These are phyloP conservation scores for Setaria viridis DNA, from an alignment of 202 grass and related monocot species.

Conservation along the genomic window DNA sequence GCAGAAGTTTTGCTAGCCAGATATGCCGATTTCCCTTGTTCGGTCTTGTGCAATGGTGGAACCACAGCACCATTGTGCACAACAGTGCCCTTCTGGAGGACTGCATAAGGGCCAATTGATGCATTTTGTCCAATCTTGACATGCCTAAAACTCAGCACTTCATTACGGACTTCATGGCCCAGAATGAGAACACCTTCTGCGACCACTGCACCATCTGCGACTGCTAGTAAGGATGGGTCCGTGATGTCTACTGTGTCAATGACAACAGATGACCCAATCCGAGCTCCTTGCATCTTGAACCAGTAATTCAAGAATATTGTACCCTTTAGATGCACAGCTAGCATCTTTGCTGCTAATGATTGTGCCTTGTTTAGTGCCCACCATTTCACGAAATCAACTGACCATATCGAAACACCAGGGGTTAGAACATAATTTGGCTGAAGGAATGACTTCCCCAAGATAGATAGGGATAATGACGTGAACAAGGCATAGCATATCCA, in stretches of 20 bases:
- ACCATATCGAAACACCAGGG: slow-evolving; percentile 72
- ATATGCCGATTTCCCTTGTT: slow-evolving; percentile 43
- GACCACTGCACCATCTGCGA: slow-evolving; percentile 62
- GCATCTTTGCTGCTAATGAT: slow-evolving; percentile 62
- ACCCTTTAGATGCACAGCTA: slow-evolving; percentile 71
- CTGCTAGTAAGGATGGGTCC: slow-evolving; percentile 63
- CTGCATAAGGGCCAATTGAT: slow-evolving; percentile 62
- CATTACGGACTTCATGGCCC: slow-evolving; percentile 66
- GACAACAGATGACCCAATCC: slow-evolving; percentile 65
- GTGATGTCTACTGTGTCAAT: slow-evolving; percentile 76
- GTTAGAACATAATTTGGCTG: slow-evolving; percentile 74
- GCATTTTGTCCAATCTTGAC: slow-evolving; percentile 61
- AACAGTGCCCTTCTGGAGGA: slow-evolving; percentile 63
- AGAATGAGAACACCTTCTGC: slow-evolving; percentile 73
- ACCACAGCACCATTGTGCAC: slow-evolving; percentile 49
- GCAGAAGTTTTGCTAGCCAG: slow-evolving; percentile 39
- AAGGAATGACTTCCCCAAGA: slow-evolving; percentile 69
- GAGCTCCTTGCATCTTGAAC: slow-evolving; percentile 76
- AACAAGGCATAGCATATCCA: slow-evolving; percentile 69
- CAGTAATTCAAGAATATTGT: slow-evolving; percentile 76
- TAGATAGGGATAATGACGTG: slow-evolving; percentile 60
- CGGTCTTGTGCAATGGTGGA: slow-evolving; percentile 58
- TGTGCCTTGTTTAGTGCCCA: slow-evolving; percentile 74
- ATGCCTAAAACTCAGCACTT: slow-evolving; percentile 57
- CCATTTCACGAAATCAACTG: slow-evolving; percentile 77